Evolutionary conservation across 805 yeast genomes (phyloP), one percentile per base, ranked within the genome.

Genomic region (Pichia scutulata): DNA sequence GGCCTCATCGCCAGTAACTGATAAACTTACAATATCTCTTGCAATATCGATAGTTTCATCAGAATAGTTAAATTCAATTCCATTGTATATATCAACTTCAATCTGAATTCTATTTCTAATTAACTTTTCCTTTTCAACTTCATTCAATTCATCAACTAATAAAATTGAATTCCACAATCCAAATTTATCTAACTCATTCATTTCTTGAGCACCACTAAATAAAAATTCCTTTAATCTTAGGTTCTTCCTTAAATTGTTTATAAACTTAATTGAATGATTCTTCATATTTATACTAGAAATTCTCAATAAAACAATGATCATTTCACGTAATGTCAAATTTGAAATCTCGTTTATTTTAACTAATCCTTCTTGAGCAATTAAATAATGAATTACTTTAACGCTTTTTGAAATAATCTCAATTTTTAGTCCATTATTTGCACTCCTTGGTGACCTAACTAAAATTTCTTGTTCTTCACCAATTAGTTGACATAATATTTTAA

Each of bases 1-100:
- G 1, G 89, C 88, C 57, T 86, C 95, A 55, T 85, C 89, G 59
- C 82, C 82, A 4, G 88, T 84, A 12, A 82, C 76, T 52, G 82
- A 80, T 25, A 75, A 73, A 52, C 82, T 88, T 48, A 89, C 68
- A 19, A 88, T 75, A 54, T 82, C 86, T 54, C 88, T 71, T 0
- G 95, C 83, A 60, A 83, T 68, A 54, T 82, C 88, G 39, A 84
- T 78, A 3, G 81, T 78, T 51, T 78, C 81, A 50, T 72, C 77
- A 50, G 78, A 82, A 59, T 81, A 83, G 7, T 80, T 76, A 52
- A 80, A 74, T 59, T 82, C 87, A 14, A 81, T 60, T 1, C 87
- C 87, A 59, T 82, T 81, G 46, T 81, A 71, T 44, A 68, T 66
- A 14, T 56, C 58, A 33, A 52, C 44, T 43, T 63, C 66, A 22